These are phyloP conservation scores for Candida sp. DNA, from an alignment of 1,139 yeast genomes.

Conservation along the genomic window DNA sequence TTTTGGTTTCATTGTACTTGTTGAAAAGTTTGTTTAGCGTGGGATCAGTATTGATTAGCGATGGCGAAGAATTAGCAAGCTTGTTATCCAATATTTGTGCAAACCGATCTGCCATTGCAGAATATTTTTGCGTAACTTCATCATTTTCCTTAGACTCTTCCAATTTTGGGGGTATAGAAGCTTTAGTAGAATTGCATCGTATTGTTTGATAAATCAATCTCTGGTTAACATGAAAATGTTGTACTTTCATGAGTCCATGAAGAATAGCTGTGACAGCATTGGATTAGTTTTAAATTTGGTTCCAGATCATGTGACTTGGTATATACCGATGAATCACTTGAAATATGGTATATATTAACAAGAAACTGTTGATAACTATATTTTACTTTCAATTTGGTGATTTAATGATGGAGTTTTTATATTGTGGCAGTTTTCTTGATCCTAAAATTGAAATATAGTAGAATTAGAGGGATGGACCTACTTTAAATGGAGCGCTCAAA, in stretches of 20 bases:
- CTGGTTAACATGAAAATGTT: background rate
- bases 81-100: conserved; percentile 27
- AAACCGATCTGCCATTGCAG: conserved; percentile 22
- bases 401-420: too few species aligned
- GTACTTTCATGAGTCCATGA: background rate
- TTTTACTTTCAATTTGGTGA: too few species aligned
- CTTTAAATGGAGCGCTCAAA: too few species aligned
- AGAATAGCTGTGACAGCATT: too few species aligned
- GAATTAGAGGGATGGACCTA: too few species aligned
- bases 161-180: background rate
- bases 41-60: conserved; percentile 16
- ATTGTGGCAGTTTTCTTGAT: too few species aligned
- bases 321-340: background rate
- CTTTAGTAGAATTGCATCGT: background rate
- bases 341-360: background rate
- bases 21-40: conserved; percentile 11
- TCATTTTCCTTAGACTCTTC: background rate
- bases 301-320: background rate
- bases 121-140: conserved; percentile 7
- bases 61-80: conserved; percentile 11
- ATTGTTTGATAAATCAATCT: background rate
- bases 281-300: too few species aligned
- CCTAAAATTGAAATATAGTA: too few species aligned
- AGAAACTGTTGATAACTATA: too few species aligned
- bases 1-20: conserved; percentile 7